phyloP scores from a whole-genome alignment of 495 filamentous ascomycete species.

The Halenospora varia region DNA sequence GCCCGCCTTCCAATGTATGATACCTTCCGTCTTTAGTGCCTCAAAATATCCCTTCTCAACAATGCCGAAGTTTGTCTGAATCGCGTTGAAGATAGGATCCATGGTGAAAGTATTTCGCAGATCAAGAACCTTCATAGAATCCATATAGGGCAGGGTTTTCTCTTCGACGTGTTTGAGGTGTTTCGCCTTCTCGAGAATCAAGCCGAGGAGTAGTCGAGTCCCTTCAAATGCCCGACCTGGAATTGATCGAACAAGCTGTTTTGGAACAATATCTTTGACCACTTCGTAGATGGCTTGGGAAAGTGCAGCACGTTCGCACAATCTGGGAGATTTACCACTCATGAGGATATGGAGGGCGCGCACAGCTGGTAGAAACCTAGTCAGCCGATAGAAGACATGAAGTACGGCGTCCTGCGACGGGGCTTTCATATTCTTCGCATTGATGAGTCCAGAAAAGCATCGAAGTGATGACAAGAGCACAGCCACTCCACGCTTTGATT shows the following conservation, averaged over 20 bases:
- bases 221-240: conserved; percentile 26
- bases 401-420: conserved; percentile 27
- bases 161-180: conserved; percentile 22
- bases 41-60: conserved; percentile 27
- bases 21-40: conserved; percentile 17
- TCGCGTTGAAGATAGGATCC: conserved; percentile 21
- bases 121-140: conserved; percentile 23
- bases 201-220: conserved; percentile 28
- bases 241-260: conserved; percentile 20
- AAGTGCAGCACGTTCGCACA: conserved; percentile 24
- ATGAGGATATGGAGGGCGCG: conserved; percentile 28
- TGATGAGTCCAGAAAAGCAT: conserved; percentile 22
- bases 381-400: conserved; percentile 25
- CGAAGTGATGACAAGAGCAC: conserved; percentile 30
- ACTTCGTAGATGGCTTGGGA: conserved; percentile 22
- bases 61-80: conserved; percentile 25
- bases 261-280: conserved; percentile 26
- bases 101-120: conserved; percentile 26
- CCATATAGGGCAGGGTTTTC: conserved; percentile 16
- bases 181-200: conserved; percentile 29
- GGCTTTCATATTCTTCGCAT: conserved; percentile 21
- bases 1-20: conserved; percentile 20
- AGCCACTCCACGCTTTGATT: conserved; percentile 28
- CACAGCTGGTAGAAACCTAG: conserved; percentile 27
- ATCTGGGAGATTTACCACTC: conserved; percentile 22